Conservation (phyloP, 441 rosid genomes). For the Gossypium aridum region DNA sequence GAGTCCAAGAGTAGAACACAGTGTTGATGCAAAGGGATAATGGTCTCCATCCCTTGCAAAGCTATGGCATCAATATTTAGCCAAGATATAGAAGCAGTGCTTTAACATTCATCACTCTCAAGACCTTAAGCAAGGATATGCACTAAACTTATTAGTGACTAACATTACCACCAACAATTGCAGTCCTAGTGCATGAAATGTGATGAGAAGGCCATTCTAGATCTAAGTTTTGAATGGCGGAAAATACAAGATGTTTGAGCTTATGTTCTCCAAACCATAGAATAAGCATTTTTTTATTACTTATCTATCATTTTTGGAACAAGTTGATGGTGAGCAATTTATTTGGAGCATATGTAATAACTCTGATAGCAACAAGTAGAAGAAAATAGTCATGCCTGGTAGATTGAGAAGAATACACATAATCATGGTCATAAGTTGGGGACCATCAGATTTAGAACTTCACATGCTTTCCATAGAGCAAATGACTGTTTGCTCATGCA, state of each 20-base stretch:
- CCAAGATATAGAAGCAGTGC: neutral
- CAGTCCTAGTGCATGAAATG: neutral
- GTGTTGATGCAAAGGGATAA: neutral
- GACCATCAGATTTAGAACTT: neutral
- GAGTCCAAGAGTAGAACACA: neutral
- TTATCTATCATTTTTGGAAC: neutral
- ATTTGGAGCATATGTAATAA: neutral
- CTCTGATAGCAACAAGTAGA: neutral
- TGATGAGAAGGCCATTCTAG: neutral
- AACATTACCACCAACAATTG: neutral
- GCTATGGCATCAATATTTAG: conserved; percentile 2
- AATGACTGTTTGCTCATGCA: neutral
- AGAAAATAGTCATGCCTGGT: neutral
- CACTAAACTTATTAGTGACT: neutral
- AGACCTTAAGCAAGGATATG: neutral
- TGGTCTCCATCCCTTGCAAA: neutral
- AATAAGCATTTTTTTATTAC: neutral
- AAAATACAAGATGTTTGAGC: neutral
- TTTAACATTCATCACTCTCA: neutral
- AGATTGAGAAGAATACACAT: neutral
- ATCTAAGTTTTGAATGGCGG: neutral
- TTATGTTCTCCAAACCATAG: neutral
- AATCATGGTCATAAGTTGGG: neutral
- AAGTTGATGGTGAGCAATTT: neutral
- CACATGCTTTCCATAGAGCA: neutral